Evolutionary conservation across 2,329 filamentous ascomycete genomes (phyloP), one percentile per base, ranked within the genome.

Genomic region (Fusarium sp.): DNA sequence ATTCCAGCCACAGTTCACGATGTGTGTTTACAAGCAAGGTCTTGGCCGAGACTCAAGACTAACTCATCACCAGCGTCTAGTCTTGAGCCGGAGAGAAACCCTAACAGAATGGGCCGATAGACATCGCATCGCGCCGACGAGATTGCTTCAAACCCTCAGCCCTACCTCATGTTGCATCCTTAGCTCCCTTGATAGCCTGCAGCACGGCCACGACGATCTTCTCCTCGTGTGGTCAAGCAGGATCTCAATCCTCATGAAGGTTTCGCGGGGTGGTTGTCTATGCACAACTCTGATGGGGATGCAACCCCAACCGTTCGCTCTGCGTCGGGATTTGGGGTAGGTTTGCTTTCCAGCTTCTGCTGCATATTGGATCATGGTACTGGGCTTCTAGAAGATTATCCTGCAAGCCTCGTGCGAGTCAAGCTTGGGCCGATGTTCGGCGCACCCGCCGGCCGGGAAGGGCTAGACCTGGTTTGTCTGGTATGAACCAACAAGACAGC

Each of bases 301-400:
- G 37, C 27, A 24, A 45, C 58, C 58, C 58, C 41, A 61, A 48
- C 39, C 27, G 58, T 61, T 61, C n/a, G 29, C 29, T 61, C 56
- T 35, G 33, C 16, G 33, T 27, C 22, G 5, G 24, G 13, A 33
- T 60, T 61, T 61, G 27, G 58, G n/a, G 29, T 61, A 61, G 20
- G 6, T 14, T 45, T 24, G 10, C 41, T 33, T 45, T 61, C 18
- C 14, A 18, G 14, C 27, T 31, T 31, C 11, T 8, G 20, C 33
- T 39, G 20, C 35, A 24, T 41, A 22, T 24, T 8, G 27, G 39
- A 45, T 43, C n/a, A 14, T 60, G 24, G 1, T 33, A 9, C 39
- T 48, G 31, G 29, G 37, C 33, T 31, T 27, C 29, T 56, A 33
- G 52, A 56, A 33, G n/a, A n/a, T 35, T 35, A 22, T 33, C 27